These are phyloP conservation scores for Xylaria sp. DNA, from an alignment of 2,329 filamentous ascomycete species.

Conservation along the genomic window DNA sequence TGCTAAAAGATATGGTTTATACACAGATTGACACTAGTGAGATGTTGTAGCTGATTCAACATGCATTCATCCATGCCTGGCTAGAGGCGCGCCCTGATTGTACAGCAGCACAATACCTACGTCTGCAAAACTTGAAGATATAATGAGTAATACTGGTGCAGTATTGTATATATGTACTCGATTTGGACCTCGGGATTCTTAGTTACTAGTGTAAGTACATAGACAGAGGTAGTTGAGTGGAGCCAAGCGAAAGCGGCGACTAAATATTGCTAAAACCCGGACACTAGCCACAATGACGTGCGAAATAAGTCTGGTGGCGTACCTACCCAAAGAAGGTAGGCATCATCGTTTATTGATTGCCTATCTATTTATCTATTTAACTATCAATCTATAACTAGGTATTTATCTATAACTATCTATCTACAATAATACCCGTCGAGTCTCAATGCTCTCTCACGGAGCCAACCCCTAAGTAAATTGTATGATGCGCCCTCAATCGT, in stretches of 20 bases:
- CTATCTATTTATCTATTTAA: not conserved
- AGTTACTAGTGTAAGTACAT: no score
- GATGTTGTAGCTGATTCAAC: no score
- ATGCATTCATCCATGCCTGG: no score
- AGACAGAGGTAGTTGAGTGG: no score
- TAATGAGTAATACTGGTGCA: no score
- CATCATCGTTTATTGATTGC: not conserved
- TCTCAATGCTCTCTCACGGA: not conserved
- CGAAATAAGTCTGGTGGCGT: conserved; percentile 19
- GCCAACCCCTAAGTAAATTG: not conserved
- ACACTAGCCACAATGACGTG: conserved; percentile 34
- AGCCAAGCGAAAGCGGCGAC: not conserved
- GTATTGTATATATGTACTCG: no score
- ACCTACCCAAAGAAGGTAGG: conserved; percentile 6
- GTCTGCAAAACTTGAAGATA: not conserved
- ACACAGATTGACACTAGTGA: no score
- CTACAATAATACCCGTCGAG: not conserved
- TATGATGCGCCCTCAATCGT: conserved; percentile 10
- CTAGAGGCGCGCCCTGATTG: no score
- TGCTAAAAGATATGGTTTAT: no score
- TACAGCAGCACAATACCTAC: no score
- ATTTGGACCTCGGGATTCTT: no score
- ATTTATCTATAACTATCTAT: no score
- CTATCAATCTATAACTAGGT: not conserved
- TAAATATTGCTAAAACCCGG: not conserved